Conservation (phyloP, 225 moss, liverwort and hornwort species). For the Thuidium tamariscinum region DNA sequence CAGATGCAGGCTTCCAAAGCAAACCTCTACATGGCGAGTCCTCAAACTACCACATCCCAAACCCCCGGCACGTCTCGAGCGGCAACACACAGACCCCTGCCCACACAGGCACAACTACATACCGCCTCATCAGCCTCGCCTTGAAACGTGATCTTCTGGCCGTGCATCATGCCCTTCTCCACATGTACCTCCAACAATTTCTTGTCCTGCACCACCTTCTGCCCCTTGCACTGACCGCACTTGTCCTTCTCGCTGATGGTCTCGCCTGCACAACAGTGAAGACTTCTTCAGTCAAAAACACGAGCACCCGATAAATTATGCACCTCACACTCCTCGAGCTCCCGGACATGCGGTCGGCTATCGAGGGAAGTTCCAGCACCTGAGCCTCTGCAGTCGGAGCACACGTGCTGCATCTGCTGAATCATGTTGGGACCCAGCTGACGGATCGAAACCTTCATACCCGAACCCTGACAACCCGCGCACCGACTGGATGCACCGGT, state of each 20-base stretch:
- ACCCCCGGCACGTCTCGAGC: too few species aligned
- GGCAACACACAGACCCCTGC: too few species aligned
- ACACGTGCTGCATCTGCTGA: slow-evolving; percentile 94
- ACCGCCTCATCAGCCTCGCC: slow-evolving; percentile 97
- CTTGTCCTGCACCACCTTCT: slow-evolving; percentile 88
- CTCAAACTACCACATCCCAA: background rate
- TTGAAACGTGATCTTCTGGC: slow-evolving; percentile 83
- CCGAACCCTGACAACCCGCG: slow-evolving; percentile 78
- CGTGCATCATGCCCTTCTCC: slow-evolving; percentile 83
- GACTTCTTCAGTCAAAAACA: background rate
- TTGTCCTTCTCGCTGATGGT: slow-evolving; percentile 81
- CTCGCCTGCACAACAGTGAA: slow-evolving; percentile 39
- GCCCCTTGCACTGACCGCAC: slow-evolving; percentile 85
- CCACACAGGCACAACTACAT: background rate
- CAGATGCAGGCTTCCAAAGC: background rate
- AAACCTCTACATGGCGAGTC: background rate
- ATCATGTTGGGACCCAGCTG: slow-evolving; percentile 91
- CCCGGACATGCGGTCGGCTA: background rate
- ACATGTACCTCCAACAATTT: slow-evolving; percentile 91
- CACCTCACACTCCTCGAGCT: background rate
- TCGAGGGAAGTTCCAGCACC: background rate
- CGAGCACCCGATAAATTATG: background rate
- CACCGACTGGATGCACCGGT: slow-evolving; percentile 72
- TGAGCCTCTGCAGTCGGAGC: slow-evolving; percentile 72
- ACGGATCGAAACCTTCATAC: slow-evolving; percentile 82